phyloP scores from a whole-genome alignment of 306 rosid species.

The Purshia tridentata region DNA sequence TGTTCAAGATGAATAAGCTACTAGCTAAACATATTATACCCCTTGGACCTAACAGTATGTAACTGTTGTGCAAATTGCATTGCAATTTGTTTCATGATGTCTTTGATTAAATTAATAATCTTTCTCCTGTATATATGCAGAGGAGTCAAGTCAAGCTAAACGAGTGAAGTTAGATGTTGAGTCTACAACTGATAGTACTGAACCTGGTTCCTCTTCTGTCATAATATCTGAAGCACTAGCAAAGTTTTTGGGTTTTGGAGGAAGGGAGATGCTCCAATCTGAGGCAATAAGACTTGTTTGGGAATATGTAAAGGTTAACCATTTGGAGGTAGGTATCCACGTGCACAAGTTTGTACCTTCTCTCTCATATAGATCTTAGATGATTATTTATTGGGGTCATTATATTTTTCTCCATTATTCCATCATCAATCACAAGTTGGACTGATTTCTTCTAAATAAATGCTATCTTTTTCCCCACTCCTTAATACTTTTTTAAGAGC shows the following conservation, averaged over 20 bases:
- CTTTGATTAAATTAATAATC: constrained; percentile 10
- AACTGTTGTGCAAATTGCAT: not conserved
- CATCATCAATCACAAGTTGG: not conserved
- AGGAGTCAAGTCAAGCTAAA: constrained; percentile 54
- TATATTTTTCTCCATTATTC: not conserved
- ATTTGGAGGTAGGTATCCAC: constrained; percentile 56
- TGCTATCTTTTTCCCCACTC: not conserved
- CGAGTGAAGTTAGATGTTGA: constrained; percentile 54
- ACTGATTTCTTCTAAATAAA: not conserved
- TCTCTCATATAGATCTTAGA: not conserved
- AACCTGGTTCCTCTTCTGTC: constrained; percentile 44
- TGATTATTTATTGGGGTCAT: not conserved
- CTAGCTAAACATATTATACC: constrained; percentile 77
- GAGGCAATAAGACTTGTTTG: constrained; percentile 68
- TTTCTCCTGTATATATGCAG: constrained; percentile 33
- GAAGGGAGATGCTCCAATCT: constrained; percentile 68
- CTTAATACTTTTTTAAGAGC: constrained; percentile 5
- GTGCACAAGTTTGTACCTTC: not conserved
- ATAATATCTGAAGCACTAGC: constrained; percentile 76
- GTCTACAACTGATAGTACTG: constrained; percentile 38
- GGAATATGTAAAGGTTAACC: constrained; percentile 70
- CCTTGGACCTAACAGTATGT: constrained; percentile 69
- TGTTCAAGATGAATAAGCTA: constrained; percentile 91
- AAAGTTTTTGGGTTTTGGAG: constrained; percentile 57
- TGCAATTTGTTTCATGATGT: not conserved